A percentile compares a stretch with the other conserved stretches of the same genome.
Conservation (phyloP, 2,329 filamentous ascomycete species). For the Fusarium humuli region DNA sequence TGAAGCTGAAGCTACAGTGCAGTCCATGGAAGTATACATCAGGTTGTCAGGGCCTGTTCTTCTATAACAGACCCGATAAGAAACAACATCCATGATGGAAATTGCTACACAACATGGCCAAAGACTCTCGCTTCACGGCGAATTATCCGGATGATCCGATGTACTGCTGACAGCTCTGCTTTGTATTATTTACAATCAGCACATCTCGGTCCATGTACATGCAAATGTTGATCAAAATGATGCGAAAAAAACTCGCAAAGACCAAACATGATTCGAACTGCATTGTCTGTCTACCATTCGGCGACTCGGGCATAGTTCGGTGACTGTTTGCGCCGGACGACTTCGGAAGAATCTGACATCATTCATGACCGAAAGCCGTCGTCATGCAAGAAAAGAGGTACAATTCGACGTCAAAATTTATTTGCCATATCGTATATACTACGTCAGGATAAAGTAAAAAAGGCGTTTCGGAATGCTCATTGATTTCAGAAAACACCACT, state of each 20-base stretch:
- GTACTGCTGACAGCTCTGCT: background rate
- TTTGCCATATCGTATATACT: constrained; percentile 10
- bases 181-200: constrained; percentile 9
- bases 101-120: constrained; percentile 1
- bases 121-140: background rate
- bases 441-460: constrained; percentile 9
- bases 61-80: background rate
- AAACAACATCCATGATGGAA: background rate
- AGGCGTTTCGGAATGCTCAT: constrained; percentile 1
- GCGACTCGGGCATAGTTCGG: constrained; percentile 49
- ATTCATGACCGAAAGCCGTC: constrained; percentile 24
- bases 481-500: constrained; percentile 5
- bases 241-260: background rate
- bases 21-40: background rate
- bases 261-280: constrained; percentile 2
- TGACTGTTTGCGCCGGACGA: constrained; percentile 38
- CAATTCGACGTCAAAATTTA: constrained; percentile 2
- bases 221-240: background rate
- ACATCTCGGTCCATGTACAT: background rate
- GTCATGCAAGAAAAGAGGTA: constrained; percentile 27
- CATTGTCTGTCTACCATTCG: background rate
- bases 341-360: constrained; percentile 45
- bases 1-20: background rate
- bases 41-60: background rate
- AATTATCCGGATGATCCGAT: constrained; percentile 1